Base-by-base conservation (phyloP, 1,284 basidiomycete species). In the Tilletia horrida region DNA sequence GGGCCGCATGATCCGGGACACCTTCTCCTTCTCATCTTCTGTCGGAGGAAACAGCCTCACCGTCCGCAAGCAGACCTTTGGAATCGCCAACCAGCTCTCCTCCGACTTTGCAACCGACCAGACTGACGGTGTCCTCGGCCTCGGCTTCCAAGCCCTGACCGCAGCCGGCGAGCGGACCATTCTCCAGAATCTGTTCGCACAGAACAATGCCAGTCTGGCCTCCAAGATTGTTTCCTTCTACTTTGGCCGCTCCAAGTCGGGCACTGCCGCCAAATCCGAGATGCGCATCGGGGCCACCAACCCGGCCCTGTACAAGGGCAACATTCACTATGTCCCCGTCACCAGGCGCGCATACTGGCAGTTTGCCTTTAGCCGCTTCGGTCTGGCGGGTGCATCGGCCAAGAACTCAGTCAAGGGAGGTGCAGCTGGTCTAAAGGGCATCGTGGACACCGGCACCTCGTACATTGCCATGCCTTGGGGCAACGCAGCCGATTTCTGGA, bases 391-490 rank as follows among this genome's bases (percentile, higher is more conserved):
- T 59, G 31, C 65, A 6, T 14, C 23, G 6, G 43, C 16, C 47
- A 43, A 43, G 29, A 43, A 65, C 2, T 31, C 44, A 21, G 35
- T 66, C 55, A n/a, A 35, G 4, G 25, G 43, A 11, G 55, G 55
- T 14, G 3, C 2, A 3, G 29, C 23, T 11, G 29, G 55, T 31
- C 6, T 63, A n/a, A 48, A 43, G n/a, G 63, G 52, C 35, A 66
- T 68, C 63, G 43, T 68, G 48, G 67, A 68, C 40, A 61, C 67
- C 1, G 67, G 67, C 35, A 68, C 67, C 2, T 61, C 52, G 35
- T 45, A 63, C 50, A 68, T 68, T n/a, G 64, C 64, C 11, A 44
- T 64, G 44, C 55, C 61, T 2, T 48, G 4, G 21, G 40, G 65
- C 14, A 25, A 43, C 16, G 67, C 67, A n/a, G 21, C 35, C n/a